Base-by-base conservation (phyloP, 768 basidiomycete species). In the Mrakia frigida region DNA sequence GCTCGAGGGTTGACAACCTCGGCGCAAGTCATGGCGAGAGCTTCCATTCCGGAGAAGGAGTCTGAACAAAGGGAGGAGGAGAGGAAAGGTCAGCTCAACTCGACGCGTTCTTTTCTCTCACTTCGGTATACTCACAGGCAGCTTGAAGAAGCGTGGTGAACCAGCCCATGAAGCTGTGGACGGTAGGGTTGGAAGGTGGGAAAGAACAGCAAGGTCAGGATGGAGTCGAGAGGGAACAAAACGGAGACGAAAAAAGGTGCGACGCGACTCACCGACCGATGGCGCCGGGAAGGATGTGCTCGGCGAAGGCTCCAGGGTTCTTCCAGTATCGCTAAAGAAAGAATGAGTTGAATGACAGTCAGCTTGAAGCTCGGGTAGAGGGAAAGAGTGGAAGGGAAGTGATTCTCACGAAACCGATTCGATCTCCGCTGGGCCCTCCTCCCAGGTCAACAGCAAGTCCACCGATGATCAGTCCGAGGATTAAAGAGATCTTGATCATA, bases 1-100 rank as follows among this genome's bases (percentile, higher is more conserved):
- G 89, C 89, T 52, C 91, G 88, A 10, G 93, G 92, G 80, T 87
- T 91, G 81, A 88, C 85, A 0, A 90, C 90, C 83, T 94, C 92
- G 0, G 89, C 90, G 25, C 91, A 91, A 37, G 90, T 88, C 74
- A 90, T 90, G 72, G 60, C 79, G 31, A 75, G 89, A 59, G 91
- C 83, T 81, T 93, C 91, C 85, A 92, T 88, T 53, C 89, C 91
- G 80, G 90, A 88, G 85, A 89, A 90, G 7, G 91, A 91, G 86
- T 91, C n/a, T 16, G 25, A 37, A 13, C 28, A 2, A 13, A 33
- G 37, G 31, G 18, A 31, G 33, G 37, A 37, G n/a, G 69, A 14
- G 35, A 46, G 4, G 3, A 31, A 65, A 50, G 13, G 25, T n/a
- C 63, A 67, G 39, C 37, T 25, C 52, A 23, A 41, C 56, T 39